These are phyloP conservation scores for Crithidia thermophila DNA, from an alignment of 208 protist genomes.

Conservation along the genomic window DNA sequence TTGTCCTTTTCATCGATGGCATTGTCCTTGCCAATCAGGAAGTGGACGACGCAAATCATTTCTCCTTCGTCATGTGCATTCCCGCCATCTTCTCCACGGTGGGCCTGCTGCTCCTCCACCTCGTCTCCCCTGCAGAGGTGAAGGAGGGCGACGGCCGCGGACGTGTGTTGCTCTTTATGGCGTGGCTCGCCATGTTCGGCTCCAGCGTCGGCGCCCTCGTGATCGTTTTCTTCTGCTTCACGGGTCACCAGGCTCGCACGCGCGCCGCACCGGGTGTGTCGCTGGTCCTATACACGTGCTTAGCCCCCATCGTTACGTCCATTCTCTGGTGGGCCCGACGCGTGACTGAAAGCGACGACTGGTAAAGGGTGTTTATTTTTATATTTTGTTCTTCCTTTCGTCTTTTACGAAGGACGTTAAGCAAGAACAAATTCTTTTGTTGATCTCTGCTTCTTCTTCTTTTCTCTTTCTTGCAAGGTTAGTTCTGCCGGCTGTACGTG, in stretches of 20 bases:
- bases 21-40: slow-evolving; percentile 58
- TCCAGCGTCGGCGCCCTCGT: slow-evolving; percentile 60
- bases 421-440: too few relatives aligned
- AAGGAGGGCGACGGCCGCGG: slow-evolving; percentile 53
- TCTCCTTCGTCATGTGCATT: slow-evolving; percentile 58
- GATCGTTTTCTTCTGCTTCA: slow-evolving; percentile 55
- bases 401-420: too few relatives aligned
- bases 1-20: slow-evolving; percentile 61
- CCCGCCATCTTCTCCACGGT: slow-evolving; percentile 74
- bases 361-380: slow-evolving; percentile 18
- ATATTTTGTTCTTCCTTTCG: too few relatives aligned
- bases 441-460: too few relatives aligned
- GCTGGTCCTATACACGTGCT: slow-evolving; percentile 60
- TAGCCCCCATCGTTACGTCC: slow-evolving; percentile 56
- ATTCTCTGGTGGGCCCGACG: slow-evolving; percentile 74
- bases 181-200: slow-evolving; percentile 72
- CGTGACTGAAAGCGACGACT: slow-evolving; percentile 34
- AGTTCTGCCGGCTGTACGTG: neutral
- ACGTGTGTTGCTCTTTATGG: slow-evolving; percentile 69
- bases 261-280: slow-evolving; percentile 57
- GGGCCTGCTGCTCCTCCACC: slow-evolving; percentile 61
- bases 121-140: slow-evolving; percentile 62
- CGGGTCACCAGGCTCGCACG: slow-evolving; percentile 42
- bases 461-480: neutral
- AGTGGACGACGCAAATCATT: slow-evolving; percentile 30